These are phyloP conservation scores for Heterotrichella gracilis DNA, from an alignment of 352 stramenopile genomes.

Conservation along the genomic window DNA sequence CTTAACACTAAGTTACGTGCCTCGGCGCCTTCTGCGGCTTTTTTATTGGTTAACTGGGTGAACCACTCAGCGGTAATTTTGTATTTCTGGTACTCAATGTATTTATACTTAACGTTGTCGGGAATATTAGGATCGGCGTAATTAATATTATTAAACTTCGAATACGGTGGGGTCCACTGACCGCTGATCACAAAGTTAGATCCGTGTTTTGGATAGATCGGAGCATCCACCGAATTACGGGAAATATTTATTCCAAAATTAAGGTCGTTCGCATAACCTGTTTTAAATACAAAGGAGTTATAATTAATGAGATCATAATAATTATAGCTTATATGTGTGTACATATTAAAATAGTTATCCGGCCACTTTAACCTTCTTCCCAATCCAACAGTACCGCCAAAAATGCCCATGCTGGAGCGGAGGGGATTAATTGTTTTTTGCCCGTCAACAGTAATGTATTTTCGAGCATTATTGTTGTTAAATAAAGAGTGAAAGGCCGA, in stretches of 20 bases:
- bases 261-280: background rate
- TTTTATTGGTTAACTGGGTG: conserved; percentile 6
- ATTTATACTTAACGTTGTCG: background rate
- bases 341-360: background rate
- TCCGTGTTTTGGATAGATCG: background rate
- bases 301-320: background rate
- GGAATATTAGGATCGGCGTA: background rate
- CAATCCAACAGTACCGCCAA: background rate
- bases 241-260: background rate
- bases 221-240: background rate
- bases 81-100: conserved; percentile 2
- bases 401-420: background rate
- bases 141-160: background rate
- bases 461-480: background rate
- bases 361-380: conserved; percentile 1
- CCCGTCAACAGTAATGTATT: background rate
- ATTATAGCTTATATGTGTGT: background rate
- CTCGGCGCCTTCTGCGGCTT: background rate
- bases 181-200: background rate
- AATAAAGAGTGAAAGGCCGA: conserved; percentile 3
- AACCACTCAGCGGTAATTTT: background rate
- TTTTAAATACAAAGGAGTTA: background rate
- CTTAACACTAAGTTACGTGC: background rate
- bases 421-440: background rate
- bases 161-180: background rate